Evolutionary conservation across 345 rosid species (phyloP).

Genomic region (Bruguiera sexangula): DNA sequence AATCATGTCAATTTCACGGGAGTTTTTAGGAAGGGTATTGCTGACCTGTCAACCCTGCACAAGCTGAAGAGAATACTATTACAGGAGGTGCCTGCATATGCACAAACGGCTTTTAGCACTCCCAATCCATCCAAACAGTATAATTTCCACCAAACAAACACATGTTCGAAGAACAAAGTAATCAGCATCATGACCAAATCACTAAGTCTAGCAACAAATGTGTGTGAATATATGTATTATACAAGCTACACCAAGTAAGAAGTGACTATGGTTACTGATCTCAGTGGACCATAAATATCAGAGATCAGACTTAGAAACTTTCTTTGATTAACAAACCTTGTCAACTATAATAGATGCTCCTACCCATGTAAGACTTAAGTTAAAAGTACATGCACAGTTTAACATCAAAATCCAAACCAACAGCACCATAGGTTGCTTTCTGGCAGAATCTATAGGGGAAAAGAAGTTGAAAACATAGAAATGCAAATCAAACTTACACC

Average conservation of each 20-base stretch:
- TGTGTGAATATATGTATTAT: no score
- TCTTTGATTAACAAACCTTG: no score
- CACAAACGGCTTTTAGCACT: conserved; percentile 4
- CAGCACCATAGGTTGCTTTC: background rate
- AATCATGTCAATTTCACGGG: background rate
- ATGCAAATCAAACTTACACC: conserved; percentile 58
- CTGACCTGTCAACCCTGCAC: conserved; percentile 85
- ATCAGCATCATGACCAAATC: background rate
- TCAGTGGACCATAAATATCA: background rate
- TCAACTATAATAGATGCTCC: no score
- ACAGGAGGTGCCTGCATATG: conserved; percentile 86
- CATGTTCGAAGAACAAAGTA: background rate
- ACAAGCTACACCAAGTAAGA: no score
- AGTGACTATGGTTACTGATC: background rate
- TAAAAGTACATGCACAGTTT: background rate
- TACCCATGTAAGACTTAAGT: background rate
- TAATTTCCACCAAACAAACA: background rate
- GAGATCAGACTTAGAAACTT: no score
- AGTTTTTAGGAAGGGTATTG: background rate
- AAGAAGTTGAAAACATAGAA: background rate
- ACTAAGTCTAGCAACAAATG: no score
- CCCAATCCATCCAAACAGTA: background rate
- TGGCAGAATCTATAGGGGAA: background rate
- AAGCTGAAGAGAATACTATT: conserved; percentile 84
- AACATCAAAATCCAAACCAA: background rate